A percentile compares a stretch with the other conserved stretches of the same genome.
phyloP scores from a whole-genome alignment of 306 rosid species.

The Rosa persica region DNA sequence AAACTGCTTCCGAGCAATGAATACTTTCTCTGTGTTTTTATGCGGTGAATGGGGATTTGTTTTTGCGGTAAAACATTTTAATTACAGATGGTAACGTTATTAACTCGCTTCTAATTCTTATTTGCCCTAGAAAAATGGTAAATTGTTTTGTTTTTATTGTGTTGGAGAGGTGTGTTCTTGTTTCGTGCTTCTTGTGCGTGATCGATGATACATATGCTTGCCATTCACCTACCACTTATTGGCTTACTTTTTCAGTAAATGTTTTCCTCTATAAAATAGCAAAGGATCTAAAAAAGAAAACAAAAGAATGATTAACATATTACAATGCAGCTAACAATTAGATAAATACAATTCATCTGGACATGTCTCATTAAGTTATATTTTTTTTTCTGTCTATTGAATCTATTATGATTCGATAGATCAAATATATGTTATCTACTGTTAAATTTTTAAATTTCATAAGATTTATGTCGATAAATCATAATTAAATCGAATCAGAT shows the following conservation, averaged over 20 bases:
- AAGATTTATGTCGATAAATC: background rate
- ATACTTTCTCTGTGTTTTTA: background rate
- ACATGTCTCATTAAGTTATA: background rate
- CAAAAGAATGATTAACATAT: background rate
- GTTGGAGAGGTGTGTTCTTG: background rate
- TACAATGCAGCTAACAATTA: background rate
- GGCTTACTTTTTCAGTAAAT: background rate
- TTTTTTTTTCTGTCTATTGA: too few relatives aligned
- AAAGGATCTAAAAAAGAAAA: background rate
- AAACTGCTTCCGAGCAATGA: background rate
- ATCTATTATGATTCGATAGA: fast-evolving
- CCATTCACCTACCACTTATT: background rate
- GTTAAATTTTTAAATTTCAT: background rate
- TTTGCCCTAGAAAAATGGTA: background rate
- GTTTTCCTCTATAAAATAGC: background rate
- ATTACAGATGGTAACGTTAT: background rate
- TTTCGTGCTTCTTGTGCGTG: conserved; percentile 6
- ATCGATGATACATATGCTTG: conserved; percentile 6
- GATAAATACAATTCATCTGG: background rate
- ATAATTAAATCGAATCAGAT: background rate
- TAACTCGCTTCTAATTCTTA: too few relatives aligned
- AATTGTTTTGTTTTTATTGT: background rate
- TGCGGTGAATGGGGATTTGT: background rate
- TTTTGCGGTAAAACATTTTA: too few relatives aligned
- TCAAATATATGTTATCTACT: fast-evolving